A percentile compares a stretch with the other conserved stretches of the same genome.
Conservation (phyloP, 768 basidiomycete species). For the Crepidotus variabilis region DNA sequence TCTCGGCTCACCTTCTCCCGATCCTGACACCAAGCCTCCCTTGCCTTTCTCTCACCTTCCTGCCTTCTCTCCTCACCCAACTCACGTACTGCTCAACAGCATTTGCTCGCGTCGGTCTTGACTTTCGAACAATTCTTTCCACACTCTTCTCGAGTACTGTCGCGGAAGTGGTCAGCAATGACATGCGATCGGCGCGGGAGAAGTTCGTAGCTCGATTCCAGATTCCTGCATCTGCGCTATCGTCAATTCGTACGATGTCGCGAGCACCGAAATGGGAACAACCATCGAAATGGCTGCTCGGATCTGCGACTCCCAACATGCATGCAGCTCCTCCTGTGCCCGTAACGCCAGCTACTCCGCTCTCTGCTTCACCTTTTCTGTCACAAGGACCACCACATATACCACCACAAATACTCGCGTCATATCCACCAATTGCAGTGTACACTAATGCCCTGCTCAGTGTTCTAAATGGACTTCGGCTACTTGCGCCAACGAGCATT, state of each 20-base stretch:
- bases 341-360: constrained; percentile 19
- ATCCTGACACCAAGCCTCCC: constrained; percentile 60
- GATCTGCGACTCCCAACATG: constrained; percentile 26
- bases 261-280: constrained; percentile 15
- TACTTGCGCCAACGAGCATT: constrained; percentile 71
- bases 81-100: constrained; percentile 91
- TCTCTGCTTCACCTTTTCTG: constrained; percentile 19
- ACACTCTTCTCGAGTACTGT: constrained; percentile 69
- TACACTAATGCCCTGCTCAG: constrained; percentile 70
- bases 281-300: constrained; percentile 53
- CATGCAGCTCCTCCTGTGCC: constrained; percentile 23
- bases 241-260: constrained; percentile 6
- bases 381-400: constrained; percentile 45
- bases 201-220: constrained; percentile 33
- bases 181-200: constrained; percentile 39
- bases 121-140: constrained; percentile 71
- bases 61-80: constrained; percentile 86
- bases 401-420: constrained; percentile 67
- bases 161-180: constrained; percentile 46
- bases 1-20: constrained; percentile 67
- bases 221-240: constrained; percentile 15
- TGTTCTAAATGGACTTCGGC: constrained; percentile 75
- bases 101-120: constrained; percentile 88
- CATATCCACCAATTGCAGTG: constrained; percentile 73
- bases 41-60: constrained; percentile 54